phyloP scores from a whole-genome alignment of 257 asterid genomes.

The Primulina huaijiensis region DNA sequence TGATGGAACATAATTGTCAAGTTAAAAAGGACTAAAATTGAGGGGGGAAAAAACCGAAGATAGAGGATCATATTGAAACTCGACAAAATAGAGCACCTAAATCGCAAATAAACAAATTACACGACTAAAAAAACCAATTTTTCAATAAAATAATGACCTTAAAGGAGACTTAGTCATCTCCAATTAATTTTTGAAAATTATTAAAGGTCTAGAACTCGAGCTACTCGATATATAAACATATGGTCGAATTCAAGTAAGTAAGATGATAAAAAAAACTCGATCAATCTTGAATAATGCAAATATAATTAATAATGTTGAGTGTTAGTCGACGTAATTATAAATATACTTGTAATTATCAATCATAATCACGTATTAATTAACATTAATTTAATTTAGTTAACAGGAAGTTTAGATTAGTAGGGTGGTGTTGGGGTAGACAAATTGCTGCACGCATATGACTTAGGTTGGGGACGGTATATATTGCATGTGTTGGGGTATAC shows the following conservation, averaged over 20 bases:
- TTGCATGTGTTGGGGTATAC: background rate
- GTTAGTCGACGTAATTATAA: background rate
- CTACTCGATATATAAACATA: background rate
- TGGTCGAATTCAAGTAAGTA: background rate
- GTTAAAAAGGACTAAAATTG: no score
- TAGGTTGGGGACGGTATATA: background rate
- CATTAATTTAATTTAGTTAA: no score
- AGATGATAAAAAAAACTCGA: background rate
- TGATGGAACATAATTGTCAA: no score
- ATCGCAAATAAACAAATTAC: no score
- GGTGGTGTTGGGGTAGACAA: conserved; percentile 1
- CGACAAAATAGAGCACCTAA: no score
- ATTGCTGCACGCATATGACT: background rate
- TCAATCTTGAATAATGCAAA: background rate
- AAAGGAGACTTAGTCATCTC: no score
- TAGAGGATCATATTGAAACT: no score
- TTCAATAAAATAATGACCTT: no score
- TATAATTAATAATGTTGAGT: background rate
- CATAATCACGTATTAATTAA: background rate
- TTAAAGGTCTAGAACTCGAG: no score
- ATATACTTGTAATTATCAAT: background rate
- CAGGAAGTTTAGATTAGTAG: background rate
- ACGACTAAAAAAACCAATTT: no score
- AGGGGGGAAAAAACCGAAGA: no score
- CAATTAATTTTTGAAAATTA: no score